phyloP scores from a whole-genome alignment of 768 basidiomycete genomes.

The Rhodocollybia butyracea region DNA sequence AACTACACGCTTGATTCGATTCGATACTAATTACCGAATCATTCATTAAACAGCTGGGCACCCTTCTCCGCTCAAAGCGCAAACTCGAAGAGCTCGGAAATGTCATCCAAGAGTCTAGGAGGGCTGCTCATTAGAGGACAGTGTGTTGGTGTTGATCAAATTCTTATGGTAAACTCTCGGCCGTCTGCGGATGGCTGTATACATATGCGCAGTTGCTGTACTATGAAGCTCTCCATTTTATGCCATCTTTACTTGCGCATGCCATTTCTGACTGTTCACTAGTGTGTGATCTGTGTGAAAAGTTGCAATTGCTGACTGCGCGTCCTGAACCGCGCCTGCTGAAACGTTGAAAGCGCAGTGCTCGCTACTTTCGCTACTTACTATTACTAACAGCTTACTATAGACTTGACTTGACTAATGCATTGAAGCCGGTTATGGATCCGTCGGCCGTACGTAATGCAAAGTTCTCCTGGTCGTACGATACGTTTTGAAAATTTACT shows the following conservation, averaged over 20 bases:
- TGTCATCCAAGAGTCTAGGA: constrained; percentile 92
- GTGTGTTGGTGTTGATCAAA: not conserved
- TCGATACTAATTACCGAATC: constrained; percentile 2
- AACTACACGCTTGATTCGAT: no score
- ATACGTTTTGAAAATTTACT: no score
- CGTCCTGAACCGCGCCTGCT: no score
- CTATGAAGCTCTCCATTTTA: not conserved
- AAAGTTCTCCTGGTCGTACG: no score
- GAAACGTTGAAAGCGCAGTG: no score
- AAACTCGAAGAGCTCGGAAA: constrained; percentile 94
- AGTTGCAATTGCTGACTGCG: no score
- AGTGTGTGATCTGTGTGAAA: no score
- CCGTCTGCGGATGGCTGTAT: not conserved
- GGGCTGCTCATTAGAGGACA: constrained; percentile 50
- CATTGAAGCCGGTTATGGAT: no score
- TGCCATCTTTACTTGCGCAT: not conserved
- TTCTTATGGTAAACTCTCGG: not conserved
- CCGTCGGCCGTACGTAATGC: no score
- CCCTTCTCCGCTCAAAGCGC: constrained; percentile 96
- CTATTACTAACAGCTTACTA: no score
- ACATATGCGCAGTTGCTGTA: not conserved
- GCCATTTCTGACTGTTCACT: not conserved
- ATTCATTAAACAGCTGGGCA: constrained; percentile 69
- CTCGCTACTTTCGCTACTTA: no score
- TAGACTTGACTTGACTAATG: no score